A percentile compares a stretch with the other conserved stretches of the same genome.
phyloP scores from a whole-genome alignment of 169 alveolate species.

The Nephromyces sp. region DNA sequence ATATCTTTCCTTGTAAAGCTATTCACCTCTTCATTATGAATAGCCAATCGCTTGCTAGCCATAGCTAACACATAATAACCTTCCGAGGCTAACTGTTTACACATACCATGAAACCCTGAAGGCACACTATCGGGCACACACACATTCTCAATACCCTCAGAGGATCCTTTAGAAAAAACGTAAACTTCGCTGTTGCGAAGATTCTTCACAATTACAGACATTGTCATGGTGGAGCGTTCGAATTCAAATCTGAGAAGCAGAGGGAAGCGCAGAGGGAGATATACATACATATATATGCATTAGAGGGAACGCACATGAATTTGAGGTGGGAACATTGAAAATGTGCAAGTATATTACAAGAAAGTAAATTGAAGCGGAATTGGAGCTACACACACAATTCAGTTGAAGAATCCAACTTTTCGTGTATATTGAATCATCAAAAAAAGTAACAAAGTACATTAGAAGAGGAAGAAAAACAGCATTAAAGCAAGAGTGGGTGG shows the following conservation, averaged over 20 bases:
- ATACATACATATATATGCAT: too few relatives aligned
- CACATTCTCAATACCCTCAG: not conserved
- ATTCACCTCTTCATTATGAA: not conserved
- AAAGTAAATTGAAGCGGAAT: too few relatives aligned
- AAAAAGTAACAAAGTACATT: too few relatives aligned
- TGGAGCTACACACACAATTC: too few relatives aligned
- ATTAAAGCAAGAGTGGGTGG: too few relatives aligned
- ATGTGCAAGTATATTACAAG: too few relatives aligned
- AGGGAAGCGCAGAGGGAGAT: too few relatives aligned
- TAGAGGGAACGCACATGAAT: too few relatives aligned
- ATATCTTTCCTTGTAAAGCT: not conserved
- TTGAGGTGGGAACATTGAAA: too few relatives aligned
- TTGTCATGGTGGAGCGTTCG: not conserved
- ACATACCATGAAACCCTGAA: not conserved
- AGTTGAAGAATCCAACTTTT: too few relatives aligned
- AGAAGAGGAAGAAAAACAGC: too few relatives aligned
- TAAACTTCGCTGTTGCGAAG: not conserved
- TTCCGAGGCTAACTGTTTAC: not conserved
- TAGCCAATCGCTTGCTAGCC: not conserved
- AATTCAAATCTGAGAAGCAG: constrained; percentile 7
- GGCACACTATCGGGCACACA: not conserved
- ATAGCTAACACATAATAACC: not conserved
- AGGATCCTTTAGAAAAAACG: constrained; percentile 18
- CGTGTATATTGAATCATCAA: too few relatives aligned
- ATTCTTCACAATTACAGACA: not conserved